Evolutionary conservation across 495 filamentous ascomycete genomes (phyloP).

Genomic region (Choiromyces venosus): DNA sequence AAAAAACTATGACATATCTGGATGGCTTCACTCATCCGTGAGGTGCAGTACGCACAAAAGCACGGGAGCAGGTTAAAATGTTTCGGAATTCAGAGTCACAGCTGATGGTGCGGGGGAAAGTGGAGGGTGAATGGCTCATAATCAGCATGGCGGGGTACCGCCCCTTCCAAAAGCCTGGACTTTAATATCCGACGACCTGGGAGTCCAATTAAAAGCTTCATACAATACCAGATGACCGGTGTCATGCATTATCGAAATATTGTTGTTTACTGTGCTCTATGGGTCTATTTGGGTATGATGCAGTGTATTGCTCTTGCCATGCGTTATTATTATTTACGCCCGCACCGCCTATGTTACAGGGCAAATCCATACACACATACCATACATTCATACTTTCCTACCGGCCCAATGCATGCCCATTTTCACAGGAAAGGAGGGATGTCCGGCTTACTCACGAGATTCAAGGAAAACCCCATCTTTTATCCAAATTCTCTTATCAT

Average conservation of each 20-base stretch:
- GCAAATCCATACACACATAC: neutral
- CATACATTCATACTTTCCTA: neutral
- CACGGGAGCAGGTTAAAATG: neutral
- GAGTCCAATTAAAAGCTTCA: neutral
- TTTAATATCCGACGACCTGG: conserved; percentile 3
- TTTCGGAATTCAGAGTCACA: neutral
- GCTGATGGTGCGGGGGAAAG: neutral
- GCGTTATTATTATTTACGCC: neutral
- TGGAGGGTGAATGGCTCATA: neutral
- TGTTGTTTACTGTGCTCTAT: neutral
- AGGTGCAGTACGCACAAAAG: neutral
- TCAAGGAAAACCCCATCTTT: neutral
- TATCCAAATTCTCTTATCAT: neutral
- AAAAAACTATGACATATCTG: neutral
- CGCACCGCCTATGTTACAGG: neutral
- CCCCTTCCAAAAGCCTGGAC: neutral
- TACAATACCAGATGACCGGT: conserved; percentile 3
- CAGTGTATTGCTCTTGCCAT: neutral
- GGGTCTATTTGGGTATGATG: neutral
- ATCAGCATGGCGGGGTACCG: neutral
- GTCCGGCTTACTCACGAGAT: neutral
- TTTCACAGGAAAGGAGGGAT: neutral
- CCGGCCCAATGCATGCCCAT: neutral
- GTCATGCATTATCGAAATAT: neutral
- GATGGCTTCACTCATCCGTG: neutral